Evolutionary conservation across 2,329 filamentous ascomycete species (phyloP), one percentile per base, ranked within the genome.

Genomic region (Aspergillus floridensis): DNA sequence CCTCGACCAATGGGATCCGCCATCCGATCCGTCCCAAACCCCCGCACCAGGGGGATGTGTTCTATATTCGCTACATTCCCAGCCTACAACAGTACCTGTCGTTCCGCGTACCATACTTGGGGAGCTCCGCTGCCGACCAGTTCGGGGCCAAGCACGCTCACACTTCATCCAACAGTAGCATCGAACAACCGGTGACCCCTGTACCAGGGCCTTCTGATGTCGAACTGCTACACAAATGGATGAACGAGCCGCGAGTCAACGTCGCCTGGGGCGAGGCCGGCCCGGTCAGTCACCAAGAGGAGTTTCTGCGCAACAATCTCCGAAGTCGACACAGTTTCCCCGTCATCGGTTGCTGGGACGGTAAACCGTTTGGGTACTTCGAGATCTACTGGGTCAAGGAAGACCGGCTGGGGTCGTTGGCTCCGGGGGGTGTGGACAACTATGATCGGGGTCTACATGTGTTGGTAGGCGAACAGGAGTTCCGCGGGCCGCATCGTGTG

Each of bases 331-430:
- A 97, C 75, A 92, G 88, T 8, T 96, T 98, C 74, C 95, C 95
- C 0, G 92, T 88, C 0, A 93, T 98, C 61, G 95, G 91, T 0
- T 88, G 92, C 72, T 99, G 93, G 91, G 92, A 98, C 67, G 93
- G 92, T 11, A 89, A 93, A 61, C 93, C 93, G 0, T 99, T 98
- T 77, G 95, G 92, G 0, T 99, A 96, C 73, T 97, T 99, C 72
- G 95, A 99, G 79, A 84, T 99, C 35, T 99, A 99, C 78, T 99
- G 95, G 93, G 92, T 95, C 3, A 96, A 96, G 70, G 95, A 99
- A 72, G 95, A 98, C 70, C 79, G 81, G 0, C 74, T 99, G 0
- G 92, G 91, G 0, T 84, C 82, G 51, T 82, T 91, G 64, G 76
- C 96, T 4, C 38, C 38, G 16, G 87, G 73, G 0, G 82, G 82